A percentile compares a stretch with the other conserved stretches of the same genome.
phyloP scores from a whole-genome alignment of 257 asterid species.

The Anisodus acutangulus region DNA sequence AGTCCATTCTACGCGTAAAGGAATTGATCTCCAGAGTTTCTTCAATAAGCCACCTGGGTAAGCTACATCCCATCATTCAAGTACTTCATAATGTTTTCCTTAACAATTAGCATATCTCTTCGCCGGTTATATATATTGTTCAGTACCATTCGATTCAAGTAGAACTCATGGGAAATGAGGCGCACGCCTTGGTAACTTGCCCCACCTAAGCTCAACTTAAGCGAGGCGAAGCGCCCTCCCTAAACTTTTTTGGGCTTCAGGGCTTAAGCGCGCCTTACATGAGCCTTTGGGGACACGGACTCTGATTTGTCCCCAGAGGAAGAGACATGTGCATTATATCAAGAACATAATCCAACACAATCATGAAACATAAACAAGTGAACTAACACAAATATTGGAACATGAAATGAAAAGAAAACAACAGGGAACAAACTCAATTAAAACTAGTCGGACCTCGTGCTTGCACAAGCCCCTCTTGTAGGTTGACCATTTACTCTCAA shows the following conservation, averaged over 20 bases:
- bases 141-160: background rate
- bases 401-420: constrained; percentile 20
- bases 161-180: constrained; percentile 5
- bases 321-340: background rate
- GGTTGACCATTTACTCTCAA: constrained; percentile 39
- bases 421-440: background rate
- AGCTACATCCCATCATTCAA: constrained; percentile 9
- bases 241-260: background rate
- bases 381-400: background rate
- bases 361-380: constrained; percentile 17
- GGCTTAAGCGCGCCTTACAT: background rate
- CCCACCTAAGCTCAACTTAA: background rate
- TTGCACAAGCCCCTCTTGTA: constrained; percentile 44
- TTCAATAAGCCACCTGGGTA: background rate
- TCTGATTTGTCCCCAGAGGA: background rate
- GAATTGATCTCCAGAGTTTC: background rate
- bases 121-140: background rate
- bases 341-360: constrained; percentile 13
- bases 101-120: background rate
- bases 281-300: background rate
- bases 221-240: background rate
- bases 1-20: background rate
- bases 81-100: background rate
- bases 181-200: background rate
- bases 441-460: constrained; percentile 49